Percentiles rank a stretch among this genome's conserved stretches.
phyloP scores from a whole-genome alignment of 116 monocot species.

The Cymodocea nodosa region DNA sequence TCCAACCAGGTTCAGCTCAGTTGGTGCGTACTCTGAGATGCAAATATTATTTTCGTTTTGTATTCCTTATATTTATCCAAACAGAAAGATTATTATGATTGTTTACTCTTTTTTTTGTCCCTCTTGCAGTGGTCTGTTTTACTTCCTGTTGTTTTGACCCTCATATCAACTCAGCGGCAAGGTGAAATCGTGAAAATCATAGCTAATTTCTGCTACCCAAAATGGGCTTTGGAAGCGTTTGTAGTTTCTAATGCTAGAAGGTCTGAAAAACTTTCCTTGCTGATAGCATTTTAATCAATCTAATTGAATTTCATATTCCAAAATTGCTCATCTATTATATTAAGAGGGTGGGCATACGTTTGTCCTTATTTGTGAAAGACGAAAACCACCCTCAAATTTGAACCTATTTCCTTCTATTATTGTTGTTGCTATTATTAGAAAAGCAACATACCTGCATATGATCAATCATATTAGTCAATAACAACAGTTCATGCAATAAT shows the following conservation, averaged over 20 bases:
- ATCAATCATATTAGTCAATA: too few species aligned
- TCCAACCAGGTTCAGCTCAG: constrained; percentile 92
- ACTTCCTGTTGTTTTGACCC: constrained; percentile 89
- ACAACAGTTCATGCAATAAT: too few species aligned
- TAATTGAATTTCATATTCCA: background rate
- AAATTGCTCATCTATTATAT: too few species aligned
- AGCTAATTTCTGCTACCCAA: constrained; percentile 83
- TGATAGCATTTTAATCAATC: background rate
- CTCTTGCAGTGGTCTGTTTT: constrained; percentile 85
- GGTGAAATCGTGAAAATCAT: constrained; percentile 11
- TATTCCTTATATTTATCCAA: too few species aligned
- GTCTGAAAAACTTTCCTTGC: constrained; percentile 21
- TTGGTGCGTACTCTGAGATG: constrained; percentile 37
- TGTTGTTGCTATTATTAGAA: too few species aligned
- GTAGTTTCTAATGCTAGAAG: constrained; percentile 84
- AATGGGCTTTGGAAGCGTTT: constrained; percentile 97
- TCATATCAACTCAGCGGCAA: constrained; percentile 68
- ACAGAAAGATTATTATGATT: background rate
- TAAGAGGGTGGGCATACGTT: too few species aligned
- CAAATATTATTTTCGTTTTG: background rate
- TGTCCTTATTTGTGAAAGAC: too few species aligned
- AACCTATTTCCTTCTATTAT: too few species aligned
- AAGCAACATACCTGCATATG: too few species aligned
- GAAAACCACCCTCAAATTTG: too few species aligned
- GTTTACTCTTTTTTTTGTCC: background rate